Evolutionary conservation across 2,329 filamentous ascomycete genomes (phyloP).

Genomic region (Hirsutella thompsonii): DNA sequence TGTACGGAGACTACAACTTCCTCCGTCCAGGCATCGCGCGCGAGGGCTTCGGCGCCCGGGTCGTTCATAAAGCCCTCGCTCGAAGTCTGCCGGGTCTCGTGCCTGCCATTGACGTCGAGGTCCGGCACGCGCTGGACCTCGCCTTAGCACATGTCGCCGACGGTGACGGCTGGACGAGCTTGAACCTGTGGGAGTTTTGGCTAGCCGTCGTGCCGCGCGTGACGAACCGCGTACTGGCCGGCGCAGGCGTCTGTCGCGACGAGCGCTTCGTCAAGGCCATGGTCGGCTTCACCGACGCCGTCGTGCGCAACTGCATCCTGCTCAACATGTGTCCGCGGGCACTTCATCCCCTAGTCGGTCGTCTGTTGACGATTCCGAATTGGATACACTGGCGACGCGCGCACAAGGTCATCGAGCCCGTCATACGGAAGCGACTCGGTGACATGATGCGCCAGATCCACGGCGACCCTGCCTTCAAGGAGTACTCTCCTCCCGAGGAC

Average conservation of each 20-base stretch:
- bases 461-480: conserved; percentile 24
- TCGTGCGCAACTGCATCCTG: conserved; percentile 30
- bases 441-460: conserved; percentile 28
- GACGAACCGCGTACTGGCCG: conserved; percentile 30
- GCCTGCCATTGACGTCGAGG: conserved; percentile 27
- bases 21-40: conserved; percentile 20
- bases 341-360: conserved; percentile 35
- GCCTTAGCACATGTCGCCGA: conserved; percentile 20
- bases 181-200: conserved; percentile 33
- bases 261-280: conserved; percentile 31
- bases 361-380: conserved; percentile 29
- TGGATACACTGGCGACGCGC: conserved; percentile 32
- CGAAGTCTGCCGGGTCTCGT: conserved; percentile 25
- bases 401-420: conserved; percentile 24
- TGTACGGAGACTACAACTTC: conserved; percentile 29
- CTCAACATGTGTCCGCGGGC: conserved; percentile 32
- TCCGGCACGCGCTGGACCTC: conserved; percentile 20
- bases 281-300: conserved; percentile 34
- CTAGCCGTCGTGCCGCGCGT: conserved; percentile 27
- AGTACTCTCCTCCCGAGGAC: conserved; percentile 36
- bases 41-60: conserved; percentile 25
- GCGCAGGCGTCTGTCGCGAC: conserved; percentile 25
- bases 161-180: conserved; percentile 20
- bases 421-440: conserved; percentile 35
- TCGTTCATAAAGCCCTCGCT: conserved; percentile 29